Percentiles rank a stretch among this genome's conserved stretches.
Evolutionary conservation across 139 green algal species (phyloP).

Genomic region (Ostreobium quekettii): DNA sequence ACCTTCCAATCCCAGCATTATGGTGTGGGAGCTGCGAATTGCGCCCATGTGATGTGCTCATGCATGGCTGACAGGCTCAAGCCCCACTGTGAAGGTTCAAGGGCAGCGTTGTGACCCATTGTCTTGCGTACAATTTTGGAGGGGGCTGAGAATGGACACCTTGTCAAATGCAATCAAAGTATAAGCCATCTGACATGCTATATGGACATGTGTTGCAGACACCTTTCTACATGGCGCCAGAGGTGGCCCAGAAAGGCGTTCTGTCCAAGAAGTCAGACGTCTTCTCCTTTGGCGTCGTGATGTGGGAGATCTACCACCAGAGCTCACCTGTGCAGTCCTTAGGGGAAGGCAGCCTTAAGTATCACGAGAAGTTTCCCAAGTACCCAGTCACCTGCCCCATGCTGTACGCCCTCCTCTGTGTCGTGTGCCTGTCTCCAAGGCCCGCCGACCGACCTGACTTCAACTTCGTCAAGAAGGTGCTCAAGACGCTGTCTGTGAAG

Average conservation of each 20-base stretch:
- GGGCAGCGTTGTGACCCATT: too few relatives aligned
- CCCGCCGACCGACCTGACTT: not conserved
- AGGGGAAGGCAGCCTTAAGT: not conserved
- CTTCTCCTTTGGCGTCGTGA: conserved; percentile 37
- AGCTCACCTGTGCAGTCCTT: not conserved
- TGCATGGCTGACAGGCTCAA: too few relatives aligned
- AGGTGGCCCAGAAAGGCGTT: conserved; percentile 23
- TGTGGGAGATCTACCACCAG: conserved; percentile 26
- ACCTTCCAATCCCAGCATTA: too few relatives aligned
- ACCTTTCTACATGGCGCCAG: conserved; percentile 34
- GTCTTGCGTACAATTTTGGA: too few relatives aligned
- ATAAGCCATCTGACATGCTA: too few relatives aligned
- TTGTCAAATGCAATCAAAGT: too few relatives aligned
- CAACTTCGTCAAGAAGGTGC: not conserved
- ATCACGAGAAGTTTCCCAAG: conserved; percentile 1
- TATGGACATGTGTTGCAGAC: too few relatives aligned
- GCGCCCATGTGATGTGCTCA: too few relatives aligned
- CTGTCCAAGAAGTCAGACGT: conserved; percentile 32
- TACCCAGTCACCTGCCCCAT: not conserved
- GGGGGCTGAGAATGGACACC: too few relatives aligned
- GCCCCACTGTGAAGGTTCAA: too few relatives aligned
- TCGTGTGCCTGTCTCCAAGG: not conserved
- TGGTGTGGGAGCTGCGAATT: too few relatives aligned
- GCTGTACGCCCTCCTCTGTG: not conserved
- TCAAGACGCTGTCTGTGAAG: not conserved